Conservation (phyloP, 495 filamentous ascomycete genomes). For the Talaromyces trachyspermus region DNA sequence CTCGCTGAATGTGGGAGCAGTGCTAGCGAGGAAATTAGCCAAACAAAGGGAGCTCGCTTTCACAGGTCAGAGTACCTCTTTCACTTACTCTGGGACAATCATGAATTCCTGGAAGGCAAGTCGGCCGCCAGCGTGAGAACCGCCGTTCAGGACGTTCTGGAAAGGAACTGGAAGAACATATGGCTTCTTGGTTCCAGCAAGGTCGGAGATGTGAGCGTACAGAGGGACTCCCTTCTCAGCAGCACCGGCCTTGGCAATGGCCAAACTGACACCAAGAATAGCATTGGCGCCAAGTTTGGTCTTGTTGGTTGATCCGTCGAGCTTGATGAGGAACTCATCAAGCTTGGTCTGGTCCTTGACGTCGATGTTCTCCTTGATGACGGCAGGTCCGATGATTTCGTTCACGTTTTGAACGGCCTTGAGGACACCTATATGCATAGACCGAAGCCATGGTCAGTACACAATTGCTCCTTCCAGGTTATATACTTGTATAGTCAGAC, state of each 20-base stretch:
- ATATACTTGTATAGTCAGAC: slow-evolving; percentile 1
- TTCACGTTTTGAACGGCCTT: slow-evolving; percentile 98
- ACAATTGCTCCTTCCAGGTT: background rate
- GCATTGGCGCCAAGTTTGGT: slow-evolving; percentile 96
- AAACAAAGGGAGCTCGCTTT: slow-evolving; percentile 7
- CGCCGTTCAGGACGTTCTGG: slow-evolving; percentile 99
- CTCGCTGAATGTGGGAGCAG: slow-evolving; percentile 84
- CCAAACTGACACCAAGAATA: slow-evolving; percentile 93
- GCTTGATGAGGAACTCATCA: slow-evolving; percentile 90
- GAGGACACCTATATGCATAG: slow-evolving; percentile 54
- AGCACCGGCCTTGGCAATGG: slow-evolving; percentile 94
- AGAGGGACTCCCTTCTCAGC: slow-evolving; percentile 98
- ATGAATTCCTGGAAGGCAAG: slow-evolving; percentile 99
- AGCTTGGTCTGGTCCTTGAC: slow-evolving; percentile 94
- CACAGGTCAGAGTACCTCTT: background rate
- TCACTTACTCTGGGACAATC: slow-evolving; percentile 85
- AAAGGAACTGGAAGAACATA: slow-evolving; percentile 98
- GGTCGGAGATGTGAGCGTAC: slow-evolving; percentile 96
- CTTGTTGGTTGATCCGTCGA: slow-evolving; percentile 97
- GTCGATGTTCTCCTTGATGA: slow-evolving; percentile 89
- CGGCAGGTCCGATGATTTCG: slow-evolving; percentile 77
- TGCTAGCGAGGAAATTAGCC: slow-evolving; percentile 26
- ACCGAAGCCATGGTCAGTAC: slow-evolving; percentile 13
- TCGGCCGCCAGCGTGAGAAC: slow-evolving; percentile 97
- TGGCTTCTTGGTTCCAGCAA: slow-evolving; percentile 99